phyloP scores from a whole-genome alignment of 2,329 filamentous ascomycete species.

The Aspergillus neotritici region DNA sequence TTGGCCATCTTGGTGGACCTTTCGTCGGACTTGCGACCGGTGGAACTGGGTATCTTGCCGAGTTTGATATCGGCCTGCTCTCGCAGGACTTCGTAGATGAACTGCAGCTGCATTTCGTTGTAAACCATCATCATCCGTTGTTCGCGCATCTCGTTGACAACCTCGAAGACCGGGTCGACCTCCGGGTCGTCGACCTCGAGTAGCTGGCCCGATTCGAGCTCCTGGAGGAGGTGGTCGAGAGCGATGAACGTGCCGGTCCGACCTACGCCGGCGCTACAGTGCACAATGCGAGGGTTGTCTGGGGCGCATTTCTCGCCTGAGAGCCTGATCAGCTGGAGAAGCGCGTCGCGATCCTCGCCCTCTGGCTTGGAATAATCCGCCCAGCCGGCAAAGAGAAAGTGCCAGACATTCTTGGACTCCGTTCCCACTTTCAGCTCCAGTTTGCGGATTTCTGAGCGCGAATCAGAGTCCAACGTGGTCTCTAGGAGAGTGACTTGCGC shows the following conservation, averaged over 20 bases:
- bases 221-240: conserved; percentile 81
- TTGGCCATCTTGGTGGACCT: conserved; percentile 34
- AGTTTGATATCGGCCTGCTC: conserved; percentile 45
- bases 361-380: conserved; percentile 81
- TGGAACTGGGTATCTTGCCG: conserved; percentile 21
- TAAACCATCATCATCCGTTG: conserved; percentile 97
- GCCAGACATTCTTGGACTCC: conserved; percentile 65
- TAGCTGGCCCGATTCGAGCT: conserved; percentile 70
- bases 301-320: conserved; percentile 42
- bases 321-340: conserved; percentile 47
- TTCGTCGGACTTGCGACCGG: conserved; percentile 19
- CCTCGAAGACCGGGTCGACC: conserved; percentile 66
- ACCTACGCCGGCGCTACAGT: conserved; percentile 89
- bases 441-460: conserved; percentile 66
- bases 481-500: conserved; percentile 61
- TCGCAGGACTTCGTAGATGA: conserved; percentile 80
- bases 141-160: conserved; percentile 73
- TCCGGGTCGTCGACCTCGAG: conserved; percentile 43
- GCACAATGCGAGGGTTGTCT: conserved; percentile 70
- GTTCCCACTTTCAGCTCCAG: conserved; percentile 49
- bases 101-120: conserved; percentile 73
- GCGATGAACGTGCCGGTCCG: conserved; percentile 93
- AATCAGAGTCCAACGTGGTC: conserved; percentile 50
- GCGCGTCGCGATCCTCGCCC: conserved; percentile 46
- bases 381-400: conserved; percentile 82